Conservation (phyloP, 225 moss, liverwort and hornwort genomes). For the Physcomitrellopsis africana region DNA sequence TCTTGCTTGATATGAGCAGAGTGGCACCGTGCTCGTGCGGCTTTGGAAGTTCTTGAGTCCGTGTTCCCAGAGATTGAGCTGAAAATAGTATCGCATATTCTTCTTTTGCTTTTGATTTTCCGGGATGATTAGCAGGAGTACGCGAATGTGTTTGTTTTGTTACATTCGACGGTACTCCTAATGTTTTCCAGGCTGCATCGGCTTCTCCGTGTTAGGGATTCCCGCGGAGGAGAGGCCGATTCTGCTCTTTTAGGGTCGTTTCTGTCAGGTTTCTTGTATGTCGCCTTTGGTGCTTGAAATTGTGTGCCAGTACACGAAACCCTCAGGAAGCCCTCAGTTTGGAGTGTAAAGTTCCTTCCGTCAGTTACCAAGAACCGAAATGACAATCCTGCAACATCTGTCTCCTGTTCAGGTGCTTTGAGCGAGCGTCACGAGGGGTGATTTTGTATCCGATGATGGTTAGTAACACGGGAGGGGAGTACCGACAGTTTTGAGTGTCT, state of each 20-base stretch:
- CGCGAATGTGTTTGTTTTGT: constrained; percentile 29
- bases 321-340: not conserved
- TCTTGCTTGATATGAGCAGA: not conserved
- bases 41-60: constrained; percentile 41
- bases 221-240: not conserved
- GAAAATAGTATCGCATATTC: constrained; percentile 16
- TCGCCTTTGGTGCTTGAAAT: not conserved
- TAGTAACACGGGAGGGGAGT: constrained; percentile 20
- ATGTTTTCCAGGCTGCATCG: constrained; percentile 12
- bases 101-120: not conserved
- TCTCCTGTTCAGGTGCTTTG: constrained; percentile 33
- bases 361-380: not conserved
- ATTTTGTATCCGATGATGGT: constrained; percentile 53
- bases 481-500: constrained; percentile 29
- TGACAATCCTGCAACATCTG: constrained; percentile 11
- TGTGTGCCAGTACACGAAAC: not conserved
- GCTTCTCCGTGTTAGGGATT: not conserved
- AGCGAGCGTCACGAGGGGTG: constrained; percentile 34
- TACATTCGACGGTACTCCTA: constrained; percentile 19
- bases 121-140: not conserved
- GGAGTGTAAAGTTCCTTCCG: not conserved
- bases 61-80: constrained; percentile 34
- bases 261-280: not conserved
- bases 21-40: not conserved
- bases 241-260: not conserved